Evolutionary conservation across 1,139 yeast genomes (phyloP).

Genomic region (Protomyces lactucae-debilis): DNA sequence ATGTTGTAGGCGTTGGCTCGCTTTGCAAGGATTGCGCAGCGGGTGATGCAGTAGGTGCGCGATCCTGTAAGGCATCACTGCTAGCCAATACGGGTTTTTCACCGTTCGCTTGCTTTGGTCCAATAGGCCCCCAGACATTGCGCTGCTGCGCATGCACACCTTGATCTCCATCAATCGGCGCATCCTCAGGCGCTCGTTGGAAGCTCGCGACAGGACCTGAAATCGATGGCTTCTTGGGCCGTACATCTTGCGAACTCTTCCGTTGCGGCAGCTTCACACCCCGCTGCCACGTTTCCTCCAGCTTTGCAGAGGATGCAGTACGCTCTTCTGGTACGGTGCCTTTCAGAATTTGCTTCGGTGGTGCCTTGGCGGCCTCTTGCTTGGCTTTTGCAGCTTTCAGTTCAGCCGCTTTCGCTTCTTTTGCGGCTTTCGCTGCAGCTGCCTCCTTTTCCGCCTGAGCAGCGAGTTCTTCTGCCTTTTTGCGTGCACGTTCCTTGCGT

Average conservation of each 20-base stretch:
- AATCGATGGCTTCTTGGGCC: not conserved
- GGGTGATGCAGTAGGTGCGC: not conserved
- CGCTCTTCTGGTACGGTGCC: not conserved
- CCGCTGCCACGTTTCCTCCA: not conserved
- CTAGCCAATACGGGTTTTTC: not conserved
- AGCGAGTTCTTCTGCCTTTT: conserved; percentile 22
- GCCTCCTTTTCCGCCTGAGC: conserved; percentile 13
- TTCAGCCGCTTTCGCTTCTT: not conserved
- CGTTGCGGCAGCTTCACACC: not conserved
- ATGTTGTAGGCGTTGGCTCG: not conserved
- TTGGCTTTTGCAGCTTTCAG: not conserved
- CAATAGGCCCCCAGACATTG: conserved; percentile 22
- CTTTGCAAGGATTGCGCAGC: not conserved
- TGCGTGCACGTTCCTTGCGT: conserved; percentile 16
- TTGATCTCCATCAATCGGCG: not conserved
- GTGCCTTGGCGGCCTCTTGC: conserved; percentile 2
- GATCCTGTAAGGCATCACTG: not conserved
- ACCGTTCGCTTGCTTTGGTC: not conserved
- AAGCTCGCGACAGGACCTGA: not conserved
- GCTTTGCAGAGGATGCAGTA: not conserved
- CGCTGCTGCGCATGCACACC: not conserved
- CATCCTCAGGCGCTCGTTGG: not conserved
- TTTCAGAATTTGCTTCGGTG: not conserved
- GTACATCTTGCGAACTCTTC: not conserved
- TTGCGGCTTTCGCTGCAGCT: not conserved